These are phyloP conservation scores for Botryotinia convoluta DNA, from an alignment of 2,329 filamentous ascomycete species.

Conservation along the genomic window DNA sequence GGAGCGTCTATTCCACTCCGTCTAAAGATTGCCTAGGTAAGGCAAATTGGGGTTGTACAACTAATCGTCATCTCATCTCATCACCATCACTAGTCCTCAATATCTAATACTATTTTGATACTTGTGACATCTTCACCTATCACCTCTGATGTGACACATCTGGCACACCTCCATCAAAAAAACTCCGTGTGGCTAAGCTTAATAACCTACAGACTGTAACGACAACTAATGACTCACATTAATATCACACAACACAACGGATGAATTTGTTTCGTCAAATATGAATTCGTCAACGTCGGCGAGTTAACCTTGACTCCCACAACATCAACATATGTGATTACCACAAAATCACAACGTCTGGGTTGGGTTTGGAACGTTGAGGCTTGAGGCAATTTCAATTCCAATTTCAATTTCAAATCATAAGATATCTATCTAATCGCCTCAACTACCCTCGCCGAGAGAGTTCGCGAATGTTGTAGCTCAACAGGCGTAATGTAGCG, in stretches of 20 bases:
- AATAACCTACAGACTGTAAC: background rate
- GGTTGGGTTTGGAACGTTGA: background rate
- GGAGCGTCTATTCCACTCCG: slow-evolving; percentile 2
- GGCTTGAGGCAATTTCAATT: background rate
- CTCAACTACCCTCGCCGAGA: background rate
- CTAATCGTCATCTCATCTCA: slow-evolving; percentile 12
- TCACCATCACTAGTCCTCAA: background rate
- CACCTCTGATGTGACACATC: background rate
- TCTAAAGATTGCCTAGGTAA: background rate
- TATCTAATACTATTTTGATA: background rate
- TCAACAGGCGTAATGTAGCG: background rate
- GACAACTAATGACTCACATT: slow-evolving; percentile 1
- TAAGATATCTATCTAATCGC: background rate
- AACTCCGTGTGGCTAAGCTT: background rate
- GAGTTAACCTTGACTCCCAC: background rate
- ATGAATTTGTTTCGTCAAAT: background rate
- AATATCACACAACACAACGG: background rate
- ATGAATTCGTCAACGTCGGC: background rate
- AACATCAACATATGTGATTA: background rate
- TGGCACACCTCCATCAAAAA: background rate
- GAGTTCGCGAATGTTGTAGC: background rate
- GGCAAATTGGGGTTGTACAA: background rate
- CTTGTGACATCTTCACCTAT: background rate
- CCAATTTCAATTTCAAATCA: background rate
- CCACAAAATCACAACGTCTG: background rate